Conservation (phyloP, 495 filamentous ascomycete genomes). For the Podospora anserina region DNA sequence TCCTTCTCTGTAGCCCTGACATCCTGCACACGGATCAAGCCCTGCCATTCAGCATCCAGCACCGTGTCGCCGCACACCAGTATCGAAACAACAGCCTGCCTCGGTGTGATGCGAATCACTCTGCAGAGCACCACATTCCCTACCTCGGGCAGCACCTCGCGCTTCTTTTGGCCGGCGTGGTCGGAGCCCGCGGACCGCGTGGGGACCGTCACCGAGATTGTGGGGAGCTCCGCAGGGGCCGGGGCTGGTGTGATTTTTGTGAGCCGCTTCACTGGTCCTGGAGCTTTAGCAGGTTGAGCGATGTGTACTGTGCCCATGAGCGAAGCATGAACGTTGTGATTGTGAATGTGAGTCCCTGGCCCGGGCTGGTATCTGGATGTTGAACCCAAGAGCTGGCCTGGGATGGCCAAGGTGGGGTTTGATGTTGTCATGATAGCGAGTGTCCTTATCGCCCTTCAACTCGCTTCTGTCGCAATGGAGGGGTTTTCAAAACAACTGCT, state of each 20-base stretch:
- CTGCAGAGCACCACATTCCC: slow-evolving; percentile 76
- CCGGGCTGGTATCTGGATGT: slow-evolving; percentile 63
- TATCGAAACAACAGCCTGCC: slow-evolving; percentile 80
- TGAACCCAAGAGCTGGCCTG: slow-evolving; percentile 76
- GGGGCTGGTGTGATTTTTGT: slow-evolving; percentile 46
- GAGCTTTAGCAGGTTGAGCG: slow-evolving; percentile 44
- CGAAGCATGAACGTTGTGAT: slow-evolving; percentile 69
- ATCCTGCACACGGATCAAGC: slow-evolving; percentile 73
- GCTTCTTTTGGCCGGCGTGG: slow-evolving; percentile 43
- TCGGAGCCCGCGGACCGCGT: slow-evolving; percentile 20
- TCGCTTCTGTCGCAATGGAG: slow-evolving; percentile 1
- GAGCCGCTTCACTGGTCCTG: slow-evolving; percentile 56
- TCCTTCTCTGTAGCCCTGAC: slow-evolving; percentile 95
- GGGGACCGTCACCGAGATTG: slow-evolving; percentile 39
- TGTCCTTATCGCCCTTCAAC: neutral
- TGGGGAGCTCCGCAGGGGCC: slow-evolving; percentile 35
- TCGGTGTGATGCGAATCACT: slow-evolving; percentile 76
- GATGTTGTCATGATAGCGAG: slow-evolving; percentile 20
- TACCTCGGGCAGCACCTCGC: slow-evolving; percentile 77
- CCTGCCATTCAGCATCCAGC: slow-evolving; percentile 59
- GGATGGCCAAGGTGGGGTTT: slow-evolving; percentile 45
- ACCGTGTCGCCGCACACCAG: slow-evolving; percentile 67
- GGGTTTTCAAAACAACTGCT: neutral
- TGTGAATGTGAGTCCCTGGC: slow-evolving; percentile 76
- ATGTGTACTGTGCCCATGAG: slow-evolving; percentile 60